Evolutionary conservation across 495 filamentous ascomycete species (phyloP).

Genomic region (Immersiella caudata): DNA sequence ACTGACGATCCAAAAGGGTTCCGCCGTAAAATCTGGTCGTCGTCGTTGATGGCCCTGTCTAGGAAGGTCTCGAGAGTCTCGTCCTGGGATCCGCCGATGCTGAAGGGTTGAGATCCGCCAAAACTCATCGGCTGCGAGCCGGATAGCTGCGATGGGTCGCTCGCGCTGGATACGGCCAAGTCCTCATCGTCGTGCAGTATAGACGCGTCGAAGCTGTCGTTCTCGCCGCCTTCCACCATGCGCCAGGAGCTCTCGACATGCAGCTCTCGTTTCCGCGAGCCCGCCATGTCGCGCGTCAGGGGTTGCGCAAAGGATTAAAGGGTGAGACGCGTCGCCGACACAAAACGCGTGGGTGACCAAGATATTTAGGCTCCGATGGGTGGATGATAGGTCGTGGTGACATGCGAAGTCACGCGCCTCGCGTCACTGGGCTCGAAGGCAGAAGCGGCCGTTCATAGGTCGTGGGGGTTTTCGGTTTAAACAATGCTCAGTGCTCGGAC

Average conservation of each 20-base stretch:
- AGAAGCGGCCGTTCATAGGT: constrained; percentile 19
- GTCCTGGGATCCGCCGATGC: constrained; percentile 49
- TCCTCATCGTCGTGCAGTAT: constrained; percentile 46
- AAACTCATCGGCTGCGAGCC: constrained; percentile 41
- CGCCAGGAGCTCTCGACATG: constrained; percentile 53
- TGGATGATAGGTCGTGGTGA: constrained; percentile 3
- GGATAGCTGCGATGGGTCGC: constrained; percentile 41
- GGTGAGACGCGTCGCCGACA: background rate
- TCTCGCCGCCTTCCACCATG: constrained; percentile 53
- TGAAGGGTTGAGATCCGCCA: constrained; percentile 36
- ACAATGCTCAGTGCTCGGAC: constrained; percentile 2
- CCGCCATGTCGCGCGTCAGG: constrained; percentile 17
- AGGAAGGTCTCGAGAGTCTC: constrained; percentile 49
- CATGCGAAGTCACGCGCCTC: constrained; percentile 19
- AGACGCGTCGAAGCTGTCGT: constrained; percentile 54
- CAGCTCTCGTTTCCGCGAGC: constrained; percentile 29
- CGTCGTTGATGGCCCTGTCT: constrained; percentile 41
- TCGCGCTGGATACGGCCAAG: constrained; percentile 40
- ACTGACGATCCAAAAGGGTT: constrained; percentile 50
- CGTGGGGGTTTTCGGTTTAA: constrained; percentile 9
- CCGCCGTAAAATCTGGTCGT: constrained; percentile 47
- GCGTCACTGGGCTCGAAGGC: constrained; percentile 25
- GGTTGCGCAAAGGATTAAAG: background rate
- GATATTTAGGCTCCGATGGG: constrained; percentile 20
- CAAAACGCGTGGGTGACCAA: background rate